A percentile compares a stretch with the other conserved stretches of the same genome.
Evolutionary conservation across 257 asterid species (phyloP).

Genomic region (Linaria vulgaris): DNA sequence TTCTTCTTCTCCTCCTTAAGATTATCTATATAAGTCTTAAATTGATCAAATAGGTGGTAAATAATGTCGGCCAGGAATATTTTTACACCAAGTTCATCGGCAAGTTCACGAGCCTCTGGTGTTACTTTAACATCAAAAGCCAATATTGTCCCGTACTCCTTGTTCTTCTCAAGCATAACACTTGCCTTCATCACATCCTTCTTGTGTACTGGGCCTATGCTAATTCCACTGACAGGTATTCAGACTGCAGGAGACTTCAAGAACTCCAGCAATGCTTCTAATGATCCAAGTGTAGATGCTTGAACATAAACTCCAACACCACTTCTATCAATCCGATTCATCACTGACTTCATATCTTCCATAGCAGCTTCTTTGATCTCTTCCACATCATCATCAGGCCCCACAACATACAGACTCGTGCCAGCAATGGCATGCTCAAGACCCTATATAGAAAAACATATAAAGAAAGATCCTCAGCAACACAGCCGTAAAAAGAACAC

Average conservation of each 20-base stretch:
- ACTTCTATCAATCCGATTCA: conserved; percentile 88
- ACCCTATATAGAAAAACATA: conserved; percentile 51
- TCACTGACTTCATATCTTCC: conserved; percentile 94
- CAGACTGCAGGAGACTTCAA: conserved; percentile 84
- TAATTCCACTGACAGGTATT: conserved; percentile 96
- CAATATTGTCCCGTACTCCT: conserved; percentile 83
- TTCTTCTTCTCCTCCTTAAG: conserved; percentile 93
- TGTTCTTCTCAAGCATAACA: conserved; percentile 98
- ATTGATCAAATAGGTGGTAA: conserved; percentile 88
- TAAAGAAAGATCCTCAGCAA: not conserved
- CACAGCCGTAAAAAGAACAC: not conserved
- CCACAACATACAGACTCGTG: conserved; percentile 83
- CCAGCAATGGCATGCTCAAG: conserved; percentile 99
- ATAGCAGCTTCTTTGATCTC: conserved; percentile 76
- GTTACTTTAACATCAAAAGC: conserved; percentile 96
- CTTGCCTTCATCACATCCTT: conserved; percentile 98
- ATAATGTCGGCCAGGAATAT: conserved; percentile 86
- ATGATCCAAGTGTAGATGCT: conserved; percentile 96
- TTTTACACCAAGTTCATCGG: conserved; percentile 86
- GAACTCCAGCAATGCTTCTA: conserved; percentile 94
- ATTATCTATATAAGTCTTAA: conserved; percentile 89
- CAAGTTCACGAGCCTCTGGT: conserved; percentile 85
- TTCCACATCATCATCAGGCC: conserved; percentile 79
- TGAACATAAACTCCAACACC: conserved; percentile 97
- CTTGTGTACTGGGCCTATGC: conserved; percentile 93